Evolutionary conservation across 2,329 filamentous ascomycete genomes (phyloP).

Genomic region (Penicillium nordicum): DNA sequence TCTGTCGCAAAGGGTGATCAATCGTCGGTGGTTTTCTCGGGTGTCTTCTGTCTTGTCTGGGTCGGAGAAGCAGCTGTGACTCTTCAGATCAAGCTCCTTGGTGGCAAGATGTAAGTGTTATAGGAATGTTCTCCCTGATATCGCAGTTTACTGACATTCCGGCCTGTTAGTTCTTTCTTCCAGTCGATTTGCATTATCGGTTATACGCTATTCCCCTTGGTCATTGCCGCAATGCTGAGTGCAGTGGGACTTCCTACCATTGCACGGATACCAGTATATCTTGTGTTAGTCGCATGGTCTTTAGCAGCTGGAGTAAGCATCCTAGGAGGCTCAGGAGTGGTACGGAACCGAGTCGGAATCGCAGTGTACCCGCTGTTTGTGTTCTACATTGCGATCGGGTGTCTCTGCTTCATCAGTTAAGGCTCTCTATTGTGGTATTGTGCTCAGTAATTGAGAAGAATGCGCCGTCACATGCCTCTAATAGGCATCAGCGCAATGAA

Average conservation of each 20-base stretch:
- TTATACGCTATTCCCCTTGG: constrained; percentile 94
- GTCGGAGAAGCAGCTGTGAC: constrained; percentile 94
- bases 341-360: constrained; percentile 89
- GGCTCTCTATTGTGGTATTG: constrained; percentile 5
- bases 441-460: background rate
- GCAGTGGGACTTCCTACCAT: constrained; percentile 76
- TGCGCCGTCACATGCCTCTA: background rate
- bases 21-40: constrained; percentile 85
- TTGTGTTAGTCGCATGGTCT: constrained; percentile 85
- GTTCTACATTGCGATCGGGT: constrained; percentile 90
- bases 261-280: constrained; percentile 82
- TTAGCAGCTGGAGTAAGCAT: constrained; percentile 95
- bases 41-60: constrained; percentile 96
- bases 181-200: constrained; percentile 98
- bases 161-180: constrained; percentile 74
- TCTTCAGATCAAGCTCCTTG: constrained; percentile 93
- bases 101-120: constrained; percentile 84
- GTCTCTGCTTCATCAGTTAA: constrained; percentile 95
- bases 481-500: background rate
- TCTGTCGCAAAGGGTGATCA: constrained; percentile 79
- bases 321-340: constrained; percentile 87
- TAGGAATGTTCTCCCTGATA: background rate
- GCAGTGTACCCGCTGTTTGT: constrained; percentile 93
- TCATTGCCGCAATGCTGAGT: constrained; percentile 86
- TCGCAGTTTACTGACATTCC: constrained; percentile 17